phyloP scores from a whole-genome alignment of 208 protist species.

The Leishmania lainsoni region DNA sequence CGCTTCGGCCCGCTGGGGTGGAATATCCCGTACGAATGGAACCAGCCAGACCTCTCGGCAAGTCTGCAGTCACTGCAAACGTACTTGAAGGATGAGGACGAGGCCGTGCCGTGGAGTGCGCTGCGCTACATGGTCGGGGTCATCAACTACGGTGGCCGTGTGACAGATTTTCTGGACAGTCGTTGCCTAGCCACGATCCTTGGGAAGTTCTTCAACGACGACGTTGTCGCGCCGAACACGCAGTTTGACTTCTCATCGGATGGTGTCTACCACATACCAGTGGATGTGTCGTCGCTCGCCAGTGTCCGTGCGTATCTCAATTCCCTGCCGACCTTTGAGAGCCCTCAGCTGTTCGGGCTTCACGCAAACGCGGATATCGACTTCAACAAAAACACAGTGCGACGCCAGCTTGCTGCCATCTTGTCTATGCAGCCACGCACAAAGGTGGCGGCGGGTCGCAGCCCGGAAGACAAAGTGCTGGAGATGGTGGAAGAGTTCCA shows the following conservation, averaged over 20 bases:
- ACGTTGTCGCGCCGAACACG: conserved; percentile 45
- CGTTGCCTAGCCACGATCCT: conserved; percentile 83
- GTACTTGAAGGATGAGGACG: conserved; percentile 66
- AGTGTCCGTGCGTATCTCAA: conserved; percentile 73
- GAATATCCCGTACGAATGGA: conserved; percentile 97
- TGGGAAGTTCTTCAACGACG: conserved; percentile 74
- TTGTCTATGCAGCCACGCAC: conserved; percentile 91
- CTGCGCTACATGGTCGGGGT: conserved; percentile 93
- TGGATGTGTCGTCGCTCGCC: conserved; percentile 64
- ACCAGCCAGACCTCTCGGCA: conserved; percentile 91
- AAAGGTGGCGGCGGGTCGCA: conserved; percentile 43
- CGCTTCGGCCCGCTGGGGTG: conserved; percentile 95
- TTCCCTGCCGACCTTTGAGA: conserved; percentile 92
- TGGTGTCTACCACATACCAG: conserved; percentile 88
- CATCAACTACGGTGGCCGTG: conserved; percentile 96
- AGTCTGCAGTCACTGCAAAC: conserved; percentile 80
- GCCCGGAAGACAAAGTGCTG: conserved; percentile 78
- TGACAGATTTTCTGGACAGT: conserved; percentile 94
- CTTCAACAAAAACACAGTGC: conserved; percentile 89
- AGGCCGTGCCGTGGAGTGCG: conserved; percentile 83
- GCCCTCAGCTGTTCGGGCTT: conserved; percentile 95
- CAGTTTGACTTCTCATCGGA: conserved; percentile 84
- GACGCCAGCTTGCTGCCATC: conserved; percentile 83
- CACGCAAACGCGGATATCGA: conserved; percentile 96
- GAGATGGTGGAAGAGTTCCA: conserved; percentile 83